Evolutionary conservation across 1,139 yeast species (phyloP).

Genomic region (Taphrina communis): DNA sequence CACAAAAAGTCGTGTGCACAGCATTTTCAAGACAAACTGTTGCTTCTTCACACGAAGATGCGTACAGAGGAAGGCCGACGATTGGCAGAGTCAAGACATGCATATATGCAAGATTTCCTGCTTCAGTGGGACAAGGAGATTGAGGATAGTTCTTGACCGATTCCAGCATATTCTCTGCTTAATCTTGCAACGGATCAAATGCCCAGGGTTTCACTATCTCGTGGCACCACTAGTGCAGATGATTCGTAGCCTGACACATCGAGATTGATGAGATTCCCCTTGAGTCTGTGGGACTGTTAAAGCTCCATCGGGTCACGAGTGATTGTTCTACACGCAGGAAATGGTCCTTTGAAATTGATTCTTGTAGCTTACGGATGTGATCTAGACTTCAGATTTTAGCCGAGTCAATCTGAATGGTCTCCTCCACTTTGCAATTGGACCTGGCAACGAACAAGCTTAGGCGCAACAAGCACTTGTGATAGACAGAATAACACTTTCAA

Average conservation of each 20-base stretch:
- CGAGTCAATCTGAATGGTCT: not conserved
- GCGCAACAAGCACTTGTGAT: too few species aligned
- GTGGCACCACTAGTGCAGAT: too few species aligned
- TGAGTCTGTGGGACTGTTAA: too few species aligned
- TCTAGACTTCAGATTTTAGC: not conserved
- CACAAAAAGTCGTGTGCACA: conserved; percentile 31
- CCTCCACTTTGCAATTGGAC: not conserved
- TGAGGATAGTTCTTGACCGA: conserved; percentile 2
- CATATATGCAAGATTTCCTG: conserved; percentile 22
- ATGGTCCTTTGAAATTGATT: too few species aligned
- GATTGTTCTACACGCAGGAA: too few species aligned
- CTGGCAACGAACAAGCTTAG: conserved; percentile 4
- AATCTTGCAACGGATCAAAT: too few species aligned
- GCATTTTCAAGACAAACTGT: conserved; percentile 52
- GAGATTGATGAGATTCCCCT: not conserved
- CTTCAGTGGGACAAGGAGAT: conserved; percentile 12
- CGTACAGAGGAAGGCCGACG: conserved; percentile 50
- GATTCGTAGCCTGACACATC: not conserved
- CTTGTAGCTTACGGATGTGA: too few species aligned
- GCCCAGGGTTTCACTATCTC: too few species aligned
- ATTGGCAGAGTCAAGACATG: conserved; percentile 49
- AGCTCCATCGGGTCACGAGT: too few species aligned
- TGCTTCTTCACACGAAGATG: conserved; percentile 49
- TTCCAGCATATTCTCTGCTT: too few species aligned
- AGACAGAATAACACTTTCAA: too few species aligned